These are phyloP conservation scores for Calonectria hongkongensis DNA, from an alignment of 2,329 filamentous ascomycete genomes.

Conservation along the genomic window DNA sequence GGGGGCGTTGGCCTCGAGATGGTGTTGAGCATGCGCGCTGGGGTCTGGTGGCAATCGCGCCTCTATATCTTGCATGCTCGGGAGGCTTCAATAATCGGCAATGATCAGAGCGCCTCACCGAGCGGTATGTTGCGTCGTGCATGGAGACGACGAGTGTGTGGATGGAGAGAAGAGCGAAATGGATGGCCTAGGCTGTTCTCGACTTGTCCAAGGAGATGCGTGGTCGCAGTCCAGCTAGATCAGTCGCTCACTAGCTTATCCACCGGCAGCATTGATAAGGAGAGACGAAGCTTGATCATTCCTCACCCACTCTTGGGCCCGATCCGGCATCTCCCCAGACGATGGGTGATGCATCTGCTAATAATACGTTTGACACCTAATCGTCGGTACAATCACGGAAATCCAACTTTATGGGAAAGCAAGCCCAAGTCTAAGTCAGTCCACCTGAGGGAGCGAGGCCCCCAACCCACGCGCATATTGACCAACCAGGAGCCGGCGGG, in stretches of 20 bases:
- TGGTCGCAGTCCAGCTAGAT: not conserved
- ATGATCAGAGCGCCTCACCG: constrained; percentile 22
- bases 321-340: constrained; percentile 18
- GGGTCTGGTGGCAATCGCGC: constrained; percentile 16
- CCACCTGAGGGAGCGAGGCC: constrained; percentile 11
- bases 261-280: not conserved
- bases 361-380: constrained; percentile 18
- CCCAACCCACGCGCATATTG: not conserved
- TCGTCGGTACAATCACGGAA: not conserved
- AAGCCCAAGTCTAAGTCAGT: constrained; percentile 25
- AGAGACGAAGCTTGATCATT: not conserved
- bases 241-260: constrained; percentile 9
- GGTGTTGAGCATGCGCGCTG: not conserved
- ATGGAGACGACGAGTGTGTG: not conserved
- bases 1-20: not conserved
- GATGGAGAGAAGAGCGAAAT: not conserved
- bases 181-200: constrained; percentile 11
- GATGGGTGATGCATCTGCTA: not conserved
- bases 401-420: constrained; percentile 2
- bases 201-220: constrained; percentile 3
- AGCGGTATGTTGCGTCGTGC: constrained; percentile 16
- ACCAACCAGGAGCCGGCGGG: constrained; percentile 7
- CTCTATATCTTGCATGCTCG: not conserved
- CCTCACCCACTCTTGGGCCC: not conserved
- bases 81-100: constrained; percentile 31